phyloP scores from a whole-genome alignment of 225 moss, liverwort and hornwort genomes.

The Anthoceros angustus region DNA sequence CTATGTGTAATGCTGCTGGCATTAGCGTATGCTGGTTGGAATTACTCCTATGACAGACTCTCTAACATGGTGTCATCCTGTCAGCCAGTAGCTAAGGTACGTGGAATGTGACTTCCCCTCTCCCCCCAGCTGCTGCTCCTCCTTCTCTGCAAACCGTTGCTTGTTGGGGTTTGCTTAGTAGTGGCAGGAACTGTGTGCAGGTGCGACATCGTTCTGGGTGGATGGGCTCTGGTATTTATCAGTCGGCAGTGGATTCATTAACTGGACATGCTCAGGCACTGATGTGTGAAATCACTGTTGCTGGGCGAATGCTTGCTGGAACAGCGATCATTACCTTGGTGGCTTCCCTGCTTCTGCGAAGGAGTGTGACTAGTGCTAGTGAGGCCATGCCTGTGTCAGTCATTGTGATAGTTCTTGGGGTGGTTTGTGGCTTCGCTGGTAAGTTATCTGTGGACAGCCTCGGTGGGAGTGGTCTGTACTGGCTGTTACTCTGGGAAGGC shows the following conservation, averaged over 20 bases:
- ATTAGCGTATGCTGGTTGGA: conserved; percentile 56
- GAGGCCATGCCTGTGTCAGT: conserved; percentile 92
- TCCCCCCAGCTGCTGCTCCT: neutral
- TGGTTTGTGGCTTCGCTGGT: conserved; percentile 63
- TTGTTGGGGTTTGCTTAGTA: neutral
- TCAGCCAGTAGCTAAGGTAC: conserved; percentile 47
- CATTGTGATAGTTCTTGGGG: conserved; percentile 58
- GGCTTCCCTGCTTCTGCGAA: conserved; percentile 43
- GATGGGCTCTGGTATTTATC: conserved; percentile 53
- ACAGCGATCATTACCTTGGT: conserved; percentile 46
- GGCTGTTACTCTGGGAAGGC: conserved; percentile 63
- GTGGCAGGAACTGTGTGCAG: conserved; percentile 10
- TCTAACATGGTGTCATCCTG: conserved; percentile 46
- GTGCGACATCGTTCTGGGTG: conserved; percentile 10
- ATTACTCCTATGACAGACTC: conserved; percentile 58
- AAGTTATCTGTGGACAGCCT: conserved; percentile 80
- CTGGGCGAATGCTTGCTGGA: conserved; percentile 59
- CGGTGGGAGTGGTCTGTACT: conserved; percentile 72
- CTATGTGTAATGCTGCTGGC: conserved; percentile 64
- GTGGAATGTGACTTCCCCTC: conserved; percentile 4
- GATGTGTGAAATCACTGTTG: conserved; percentile 61
- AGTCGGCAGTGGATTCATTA: conserved; percentile 38
- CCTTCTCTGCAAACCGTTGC: neutral
- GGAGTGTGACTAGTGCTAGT: conserved; percentile 53
- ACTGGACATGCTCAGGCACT: conserved; percentile 40